A percentile compares a stretch with the other conserved stretches of the same genome.
phyloP scores from a whole-genome alignment of 2,329 filamentous ascomycete species.

The Cladosporium sp. region DNA sequence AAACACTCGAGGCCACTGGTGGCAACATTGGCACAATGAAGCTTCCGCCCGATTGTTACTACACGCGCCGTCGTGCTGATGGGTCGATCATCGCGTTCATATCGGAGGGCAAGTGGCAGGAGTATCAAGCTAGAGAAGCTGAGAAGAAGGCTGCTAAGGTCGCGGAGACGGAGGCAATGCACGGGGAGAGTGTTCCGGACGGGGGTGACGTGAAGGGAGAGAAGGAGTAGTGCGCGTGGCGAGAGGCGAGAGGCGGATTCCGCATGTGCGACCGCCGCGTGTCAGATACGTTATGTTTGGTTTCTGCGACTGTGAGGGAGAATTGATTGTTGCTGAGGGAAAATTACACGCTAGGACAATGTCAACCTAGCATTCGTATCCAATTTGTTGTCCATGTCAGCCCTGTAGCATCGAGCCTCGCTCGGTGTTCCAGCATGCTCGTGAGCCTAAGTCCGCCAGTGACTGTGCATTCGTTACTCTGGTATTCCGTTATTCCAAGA shows the following conservation, averaged over 20 bases:
- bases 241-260: too few species aligned
- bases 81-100: neutral
- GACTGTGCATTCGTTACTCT: too few species aligned
- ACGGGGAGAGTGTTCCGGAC: neutral
- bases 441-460: too few species aligned
- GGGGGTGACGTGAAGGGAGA: neutral
- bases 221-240: neutral
- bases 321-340: too few species aligned
- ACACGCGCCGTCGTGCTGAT: neutral
- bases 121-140: neutral
- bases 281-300: too few species aligned
- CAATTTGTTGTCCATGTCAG: too few species aligned
- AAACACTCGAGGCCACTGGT: neutral
- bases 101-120: neutral
- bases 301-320: too few species aligned
- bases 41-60: neutral
- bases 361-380: too few species aligned
- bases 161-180: neutral
- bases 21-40: neutral
- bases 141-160: neutral
- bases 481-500: neutral
- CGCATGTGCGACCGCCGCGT: too few species aligned
- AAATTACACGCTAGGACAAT: too few species aligned
- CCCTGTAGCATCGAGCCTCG: too few species aligned
- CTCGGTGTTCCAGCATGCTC: too few species aligned